Evolutionary conservation across 2,329 filamentous ascomycete genomes (phyloP).

Genomic region (Coniochaeta pulveracea): DNA sequence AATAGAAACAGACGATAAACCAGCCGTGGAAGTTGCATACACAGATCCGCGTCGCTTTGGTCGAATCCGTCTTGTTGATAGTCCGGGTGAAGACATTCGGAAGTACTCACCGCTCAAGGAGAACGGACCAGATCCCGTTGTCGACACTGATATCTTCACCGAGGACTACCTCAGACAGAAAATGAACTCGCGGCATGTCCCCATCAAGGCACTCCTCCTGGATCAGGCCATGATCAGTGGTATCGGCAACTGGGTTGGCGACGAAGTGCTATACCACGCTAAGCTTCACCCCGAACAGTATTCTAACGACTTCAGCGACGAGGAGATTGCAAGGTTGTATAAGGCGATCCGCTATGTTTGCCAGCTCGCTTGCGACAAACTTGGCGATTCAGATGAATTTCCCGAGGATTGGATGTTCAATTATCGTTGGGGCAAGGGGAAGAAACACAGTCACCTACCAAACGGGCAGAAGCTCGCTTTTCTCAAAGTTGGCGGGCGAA

Average conservation of each 20-base stretch:
- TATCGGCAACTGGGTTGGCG: slow-evolving; percentile 94
- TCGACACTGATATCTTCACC: slow-evolving; percentile 68
- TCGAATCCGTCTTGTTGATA: slow-evolving; percentile 73
- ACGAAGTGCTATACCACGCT: slow-evolving; percentile 87
- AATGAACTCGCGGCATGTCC: slow-evolving; percentile 66
- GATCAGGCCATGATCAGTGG: slow-evolving; percentile 85
- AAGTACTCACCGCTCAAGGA: slow-evolving; percentile 70
- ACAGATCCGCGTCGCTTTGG: slow-evolving; percentile 72
- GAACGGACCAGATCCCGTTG: slow-evolving; percentile 87
- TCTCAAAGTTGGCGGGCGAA: slow-evolving; percentile 81
- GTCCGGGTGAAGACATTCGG: slow-evolving; percentile 63
- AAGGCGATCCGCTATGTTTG: slow-evolving; percentile 69
- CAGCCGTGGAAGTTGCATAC: slow-evolving; percentile 58
- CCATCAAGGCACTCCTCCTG: slow-evolving; percentile 78
- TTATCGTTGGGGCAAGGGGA: slow-evolving; percentile 81
- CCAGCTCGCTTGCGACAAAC: slow-evolving; percentile 61
- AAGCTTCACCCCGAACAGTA: slow-evolving; percentile 88
- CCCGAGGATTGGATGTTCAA: slow-evolving; percentile 83
- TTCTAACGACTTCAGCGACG: slow-evolving; percentile 66
- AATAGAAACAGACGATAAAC: slow-evolving; percentile 48
- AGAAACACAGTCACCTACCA: slow-evolving; percentile 63
- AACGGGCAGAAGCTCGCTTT: slow-evolving; percentile 79
- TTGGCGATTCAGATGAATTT: slow-evolving; percentile 76
- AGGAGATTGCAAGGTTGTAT: slow-evolving; percentile 62
- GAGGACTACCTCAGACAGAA: slow-evolving; percentile 62